phyloP scores from a whole-genome alignment of 352 stramenopile genomes.

The Globisporangium spiculum region DNA sequence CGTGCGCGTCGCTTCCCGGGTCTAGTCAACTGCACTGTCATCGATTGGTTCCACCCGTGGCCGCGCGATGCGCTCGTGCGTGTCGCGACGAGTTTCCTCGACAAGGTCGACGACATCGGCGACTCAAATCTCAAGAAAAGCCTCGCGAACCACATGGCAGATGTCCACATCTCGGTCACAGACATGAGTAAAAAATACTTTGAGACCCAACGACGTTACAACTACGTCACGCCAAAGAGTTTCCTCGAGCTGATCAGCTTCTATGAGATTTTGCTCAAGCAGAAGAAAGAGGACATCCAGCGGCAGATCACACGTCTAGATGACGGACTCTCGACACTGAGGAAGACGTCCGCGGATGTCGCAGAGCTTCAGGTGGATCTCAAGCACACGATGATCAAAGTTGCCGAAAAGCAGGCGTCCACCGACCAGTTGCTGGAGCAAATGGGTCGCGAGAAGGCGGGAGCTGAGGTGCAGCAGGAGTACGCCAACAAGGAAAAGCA shows the following conservation, averaged over 20 bases:
- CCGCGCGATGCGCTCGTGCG: conserved; percentile 95
- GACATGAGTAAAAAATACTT: conserved; percentile 95
- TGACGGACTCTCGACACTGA: conserved; percentile 94
- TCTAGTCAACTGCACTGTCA: conserved; percentile 96
- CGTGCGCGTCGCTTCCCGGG: conserved; percentile 95
- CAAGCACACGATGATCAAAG: conserved; percentile 94
- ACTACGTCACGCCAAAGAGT: conserved; percentile 98
- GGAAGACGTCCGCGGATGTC: conserved; percentile 96
- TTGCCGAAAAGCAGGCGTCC: conserved; percentile 95
- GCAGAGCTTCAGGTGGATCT: conserved; percentile 94
- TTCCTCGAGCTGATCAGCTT: conserved; percentile 98
- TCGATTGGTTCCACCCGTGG: conserved; percentile 99
- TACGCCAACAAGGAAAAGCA: conserved; percentile 94
- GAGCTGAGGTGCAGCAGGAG: conserved; percentile 92
- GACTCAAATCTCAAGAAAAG: conserved; percentile 80
- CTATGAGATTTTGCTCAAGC: conserved; percentile 96
- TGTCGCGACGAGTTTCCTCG: conserved; percentile 94
- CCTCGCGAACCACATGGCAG: conserved; percentile 96
- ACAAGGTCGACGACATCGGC: conserved; percentile 93
- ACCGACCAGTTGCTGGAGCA: conserved; percentile 95
- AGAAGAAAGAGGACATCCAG: conserved; percentile 95
- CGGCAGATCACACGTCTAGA: conserved; percentile 95
- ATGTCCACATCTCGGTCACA: conserved; percentile 96
- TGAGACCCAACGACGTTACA: conserved; percentile 94
- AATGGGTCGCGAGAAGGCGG: conserved; percentile 92